Base-by-base conservation (phyloP, 2,329 filamentous ascomycete genomes). In the Aspergillus chevalieri region DNA sequence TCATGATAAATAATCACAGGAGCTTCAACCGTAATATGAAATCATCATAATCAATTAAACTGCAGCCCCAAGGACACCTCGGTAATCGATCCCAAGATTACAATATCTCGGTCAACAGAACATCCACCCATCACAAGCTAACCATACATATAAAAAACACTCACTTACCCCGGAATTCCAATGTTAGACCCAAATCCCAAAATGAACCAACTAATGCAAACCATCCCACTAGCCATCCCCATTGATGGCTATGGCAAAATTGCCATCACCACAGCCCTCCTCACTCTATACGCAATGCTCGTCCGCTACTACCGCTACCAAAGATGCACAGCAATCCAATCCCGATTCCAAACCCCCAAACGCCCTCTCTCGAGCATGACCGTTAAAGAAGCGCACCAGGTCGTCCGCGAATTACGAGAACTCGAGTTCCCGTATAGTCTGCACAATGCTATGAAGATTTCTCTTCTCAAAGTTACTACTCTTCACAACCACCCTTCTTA, bases 381-480 rank as follows among this genome's bases (percentile, higher is more conserved):
- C 6, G 49, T 57, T 22, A 47, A 56, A 30, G 60, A 65, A 52
- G 60, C 62, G 15, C 54, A 57, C 48, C 34, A 54, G n/a, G 63
- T 64, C 41, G 50, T 60, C 30, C 53, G 51, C 3, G 50, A 59
- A 38, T 50, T 65, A 17, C 59, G 59, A 55, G 59, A 63, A 45
- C 52, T 63, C 17, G 62, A 65, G 43, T 65, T 64, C 48, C 62
- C 62, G 2, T 60, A 60, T 22, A 47, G 54, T 12, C 57, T 64
- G 22, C 53, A 57, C 45, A 63, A 56, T 21, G 59, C 60, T 3
- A 52, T 57, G 49, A 57, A 52, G 43, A 44, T 62, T 30, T 54
- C 60, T 6, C 43, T 65, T 14, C 33, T 61, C 1, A 62, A 62
- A 46, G 58, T 62, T 7, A 5, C 41, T 62, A 22, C 3, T 17